Evolutionary conservation across 768 basidiomycete species (phyloP), one percentile per base, ranked within the genome.

Genomic region (Rhodotorula babjevae): DNA sequence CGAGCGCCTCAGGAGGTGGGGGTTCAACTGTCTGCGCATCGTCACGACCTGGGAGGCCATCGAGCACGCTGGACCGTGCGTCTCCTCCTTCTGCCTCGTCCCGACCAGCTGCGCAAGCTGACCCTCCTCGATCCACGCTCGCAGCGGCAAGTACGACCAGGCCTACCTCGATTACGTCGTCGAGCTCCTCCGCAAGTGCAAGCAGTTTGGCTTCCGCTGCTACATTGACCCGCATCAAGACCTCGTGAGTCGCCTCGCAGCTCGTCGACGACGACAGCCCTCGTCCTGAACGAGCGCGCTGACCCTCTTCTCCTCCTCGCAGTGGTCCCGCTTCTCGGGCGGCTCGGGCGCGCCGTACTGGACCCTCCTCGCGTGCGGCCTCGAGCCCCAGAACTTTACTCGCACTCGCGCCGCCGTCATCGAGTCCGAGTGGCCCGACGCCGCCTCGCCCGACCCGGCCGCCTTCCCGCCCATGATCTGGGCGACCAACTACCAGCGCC

Each of bases 161-260:
- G 90, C 89, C 40, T 98, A 88, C 79, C 93, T 98, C 83, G 90
- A 95, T 79, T 97, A 98, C 76, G 90, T 88, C 8, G 85, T 98
- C 47, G 85, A 86, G 18, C 88, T 95, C 0, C 84, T 98, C n/a
- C 85, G 86, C 31, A 93, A 93, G 80, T 93, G 92, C 82, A 93
- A 93, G 79, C 88, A 90, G 60, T 89, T 91, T 77, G 95, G 93
- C 27, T 96, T 97, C 82, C 86, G 86, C 79, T 88, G 93, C 21
- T 96, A 87, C 81, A 87, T 99, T 83, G 93, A 97, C 78, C 93
- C 95, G 11, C 95, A 99, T 81, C 96, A 99, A 81, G 95, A 99
- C 78, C 86, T 87, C 55, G 94, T 96, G 79, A 79, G 92, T 86
- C 4, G 5, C 36, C 36, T 36, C 36, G 31, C 36, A 33, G 29